phyloP scores from a whole-genome alignment of 2,329 filamentous ascomycete genomes.

The Cercospora beticola region DNA sequence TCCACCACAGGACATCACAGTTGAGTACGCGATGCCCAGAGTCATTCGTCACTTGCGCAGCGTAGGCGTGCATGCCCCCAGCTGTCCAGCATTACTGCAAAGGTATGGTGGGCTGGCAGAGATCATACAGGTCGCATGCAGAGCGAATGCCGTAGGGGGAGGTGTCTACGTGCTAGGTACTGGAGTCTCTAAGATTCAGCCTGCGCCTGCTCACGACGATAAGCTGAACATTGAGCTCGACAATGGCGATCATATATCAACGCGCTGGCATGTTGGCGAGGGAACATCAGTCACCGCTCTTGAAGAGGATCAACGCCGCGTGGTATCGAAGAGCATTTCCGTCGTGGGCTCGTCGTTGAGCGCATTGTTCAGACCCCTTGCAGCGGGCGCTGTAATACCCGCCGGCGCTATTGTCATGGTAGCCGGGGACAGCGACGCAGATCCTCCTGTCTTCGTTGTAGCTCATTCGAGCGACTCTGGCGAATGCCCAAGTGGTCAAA shows the following conservation, averaged over 20 bases:
- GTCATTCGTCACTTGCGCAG: constrained; percentile 81
- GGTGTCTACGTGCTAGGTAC: constrained; percentile 84
- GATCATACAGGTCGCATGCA: constrained; percentile 85
- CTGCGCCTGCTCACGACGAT: constrained; percentile 20
- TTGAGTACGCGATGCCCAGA: constrained; percentile 67
- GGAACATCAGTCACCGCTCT: constrained; percentile 17
- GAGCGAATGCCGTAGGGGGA: constrained; percentile 86
- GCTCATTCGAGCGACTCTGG: constrained; percentile 87
- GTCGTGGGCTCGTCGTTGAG: constrained; percentile 67
- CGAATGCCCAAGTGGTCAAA: constrained; percentile 83
- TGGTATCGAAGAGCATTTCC: constrained; percentile 49
- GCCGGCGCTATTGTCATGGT: constrained; percentile 71
- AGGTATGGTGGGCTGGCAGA: constrained; percentile 93
- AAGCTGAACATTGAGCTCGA: constrained; percentile 28
- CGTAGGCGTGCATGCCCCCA: constrained; percentile 81
- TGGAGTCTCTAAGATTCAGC: constrained; percentile 51
- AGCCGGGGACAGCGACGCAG: constrained; percentile 42
- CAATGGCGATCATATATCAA: constrained; percentile 35
- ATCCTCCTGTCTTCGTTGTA: constrained; percentile 61
- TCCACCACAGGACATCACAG: constrained; percentile 53
- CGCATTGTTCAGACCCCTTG: constrained; percentile 65
- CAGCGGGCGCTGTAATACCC: constrained; percentile 74
- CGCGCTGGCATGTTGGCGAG: constrained; percentile 34
- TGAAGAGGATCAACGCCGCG: neutral
- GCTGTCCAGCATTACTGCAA: constrained; percentile 84